Conservation (phyloP, 345 rosid genomes). For the Dovyalis caffra region DNA sequence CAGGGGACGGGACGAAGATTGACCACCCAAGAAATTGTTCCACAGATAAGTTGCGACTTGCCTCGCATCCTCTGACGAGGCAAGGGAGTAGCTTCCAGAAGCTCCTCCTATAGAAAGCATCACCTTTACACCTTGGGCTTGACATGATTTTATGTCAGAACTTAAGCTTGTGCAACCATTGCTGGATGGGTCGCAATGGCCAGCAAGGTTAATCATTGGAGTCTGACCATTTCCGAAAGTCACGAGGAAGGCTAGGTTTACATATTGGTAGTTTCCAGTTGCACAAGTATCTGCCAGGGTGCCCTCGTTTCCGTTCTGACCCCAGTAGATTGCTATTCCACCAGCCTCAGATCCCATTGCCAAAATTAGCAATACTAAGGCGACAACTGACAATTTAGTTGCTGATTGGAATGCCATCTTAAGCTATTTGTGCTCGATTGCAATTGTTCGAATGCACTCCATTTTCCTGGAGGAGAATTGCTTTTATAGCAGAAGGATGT, state of each 20-base stretch:
- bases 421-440: not conserved
- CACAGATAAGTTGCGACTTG: not conserved
- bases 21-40: not conserved
- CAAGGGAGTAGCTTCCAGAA: not conserved
- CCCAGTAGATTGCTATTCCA: conserved; percentile 7
- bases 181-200: conserved; percentile 4
- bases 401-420: not conserved
- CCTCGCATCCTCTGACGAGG: conserved; percentile 1
- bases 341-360: conserved; percentile 1
- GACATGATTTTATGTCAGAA: not conserved
- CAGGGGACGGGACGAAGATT: not conserved
- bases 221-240: conserved; percentile 5
- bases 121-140: not conserved
- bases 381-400: not conserved
- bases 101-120: conserved; percentile 5
- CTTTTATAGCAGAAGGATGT: no score
- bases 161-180: not conserved
- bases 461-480: no score
- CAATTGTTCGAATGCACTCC: no score
- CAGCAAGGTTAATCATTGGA: conserved; percentile 4
- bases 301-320: not conserved
- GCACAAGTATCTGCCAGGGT: not conserved
- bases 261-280: not conserved
- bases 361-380: not conserved
- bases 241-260: not conserved